A percentile compares a stretch with the other conserved stretches of the same genome.
Evolutionary conservation across 2,329 filamentous ascomycete species (phyloP).

Genomic region (Waltergamsia citrina): DNA sequence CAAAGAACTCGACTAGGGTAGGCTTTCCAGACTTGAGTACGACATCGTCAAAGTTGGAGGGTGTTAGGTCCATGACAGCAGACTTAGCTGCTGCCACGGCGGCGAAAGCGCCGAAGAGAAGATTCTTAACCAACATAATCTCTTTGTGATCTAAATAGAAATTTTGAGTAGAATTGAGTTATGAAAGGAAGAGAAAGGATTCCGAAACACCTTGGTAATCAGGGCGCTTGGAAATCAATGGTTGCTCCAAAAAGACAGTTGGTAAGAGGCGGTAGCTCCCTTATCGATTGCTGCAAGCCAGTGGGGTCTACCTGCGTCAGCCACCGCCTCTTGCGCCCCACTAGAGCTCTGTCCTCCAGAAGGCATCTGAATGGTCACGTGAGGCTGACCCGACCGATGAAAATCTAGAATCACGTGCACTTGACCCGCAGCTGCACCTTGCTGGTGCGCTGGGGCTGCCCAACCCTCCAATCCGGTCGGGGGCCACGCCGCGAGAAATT

Average conservation of each 20-base stretch:
- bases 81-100: conserved; percentile 58
- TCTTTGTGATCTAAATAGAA: conserved; percentile 11
- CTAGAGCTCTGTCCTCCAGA: not conserved
- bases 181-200: not conserved
- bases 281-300: not conserved
- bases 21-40: conserved; percentile 90
- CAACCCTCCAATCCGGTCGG: conserved; percentile 24
- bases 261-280: not conserved
- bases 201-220: not conserved
- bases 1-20: conserved; percentile 95
- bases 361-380: not conserved
- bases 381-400: not conserved
- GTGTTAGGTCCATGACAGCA: conserved; percentile 81
- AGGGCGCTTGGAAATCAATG: not conserved
- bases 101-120: conserved; percentile 46
- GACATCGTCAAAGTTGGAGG: conserved; percentile 83
- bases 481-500: conserved; percentile 18
- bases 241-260: not conserved
- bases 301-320: not conserved
- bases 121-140: conserved; percentile 50
- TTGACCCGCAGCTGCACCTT: not conserved
- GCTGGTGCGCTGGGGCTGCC: conserved; percentile 20
- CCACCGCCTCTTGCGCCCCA: not conserved
- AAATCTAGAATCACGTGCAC: conserved; percentile 9
- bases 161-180: conserved; percentile 6